These are phyloP conservation scores for Calonectria henricotiae DNA, from an alignment of 2,329 filamentous ascomycete species.

Conservation along the genomic window DNA sequence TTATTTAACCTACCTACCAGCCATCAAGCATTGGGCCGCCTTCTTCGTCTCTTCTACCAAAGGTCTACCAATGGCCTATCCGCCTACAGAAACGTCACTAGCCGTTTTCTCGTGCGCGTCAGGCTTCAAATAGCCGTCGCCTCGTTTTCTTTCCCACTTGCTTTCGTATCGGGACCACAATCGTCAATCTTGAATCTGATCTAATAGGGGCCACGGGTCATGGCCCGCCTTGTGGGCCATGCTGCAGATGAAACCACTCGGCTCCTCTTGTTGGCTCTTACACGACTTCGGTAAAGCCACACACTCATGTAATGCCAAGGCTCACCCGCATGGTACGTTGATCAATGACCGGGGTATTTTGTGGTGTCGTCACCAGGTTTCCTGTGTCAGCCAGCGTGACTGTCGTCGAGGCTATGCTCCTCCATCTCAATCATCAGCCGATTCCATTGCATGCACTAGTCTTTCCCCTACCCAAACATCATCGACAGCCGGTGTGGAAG, in stretches of 20 bases:
- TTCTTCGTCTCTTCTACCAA: background rate
- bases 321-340: slow-evolving; percentile 11
- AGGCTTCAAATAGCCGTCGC: background rate
- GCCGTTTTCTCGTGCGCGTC: background rate
- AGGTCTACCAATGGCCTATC: background rate
- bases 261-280: slow-evolving; percentile 24
- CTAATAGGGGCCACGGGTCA: slow-evolving; percentile 9
- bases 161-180: background rate
- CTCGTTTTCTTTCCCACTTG: background rate
- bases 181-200: slow-evolving; percentile 33
- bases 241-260: slow-evolving; percentile 29
- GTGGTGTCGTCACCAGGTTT: slow-evolving; percentile 15
- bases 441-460: slow-evolving; percentile 14
- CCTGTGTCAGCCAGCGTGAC: slow-evolving; percentile 2
- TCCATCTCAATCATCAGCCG: slow-evolving; percentile 13
- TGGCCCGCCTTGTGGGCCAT: slow-evolving; percentile 22
- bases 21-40: background rate
- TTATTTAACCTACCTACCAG: background rate
- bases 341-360: background rate
- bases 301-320: slow-evolving; percentile 18
- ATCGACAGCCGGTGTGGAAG: slow-evolving; percentile 18
- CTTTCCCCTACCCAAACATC: background rate
- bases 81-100: background rate
- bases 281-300: slow-evolving; percentile 13
- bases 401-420: slow-evolving; percentile 11